phyloP scores from a whole-genome alignment of 164 flowering plant species.

The Akebia trifoliata region DNA sequence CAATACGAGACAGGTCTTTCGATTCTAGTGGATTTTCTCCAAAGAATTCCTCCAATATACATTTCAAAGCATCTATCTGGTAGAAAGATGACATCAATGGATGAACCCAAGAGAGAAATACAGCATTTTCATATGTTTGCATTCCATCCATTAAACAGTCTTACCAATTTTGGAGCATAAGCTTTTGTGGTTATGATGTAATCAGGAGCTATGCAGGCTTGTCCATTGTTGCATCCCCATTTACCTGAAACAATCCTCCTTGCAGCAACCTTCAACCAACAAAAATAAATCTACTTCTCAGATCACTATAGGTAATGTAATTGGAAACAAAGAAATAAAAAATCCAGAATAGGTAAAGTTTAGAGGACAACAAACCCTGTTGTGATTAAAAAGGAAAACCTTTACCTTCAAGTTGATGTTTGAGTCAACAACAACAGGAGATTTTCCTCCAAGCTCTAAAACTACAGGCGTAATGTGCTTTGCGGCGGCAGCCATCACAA shows the following conservation, averaged over 20 bases:
- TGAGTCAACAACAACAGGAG: conserved; percentile 81
- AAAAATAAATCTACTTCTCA: conserved; percentile 10
- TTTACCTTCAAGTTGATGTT: conserved; percentile 53
- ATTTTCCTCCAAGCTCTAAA: conserved; percentile 97
- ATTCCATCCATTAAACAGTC: neutral
- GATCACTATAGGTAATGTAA: neutral
- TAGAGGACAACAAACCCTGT: neutral
- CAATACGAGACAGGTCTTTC: conserved; percentile 72
- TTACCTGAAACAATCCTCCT: conserved; percentile 64
- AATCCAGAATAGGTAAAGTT: neutral
- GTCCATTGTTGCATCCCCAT: conserved; percentile 75
- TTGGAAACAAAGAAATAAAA: neutral
- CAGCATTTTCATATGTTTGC: neutral
- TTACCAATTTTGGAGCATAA: conserved; percentile 70
- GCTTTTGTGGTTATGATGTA: conserved; percentile 66
- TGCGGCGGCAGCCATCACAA: conserved; percentile 89
- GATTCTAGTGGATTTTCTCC: conserved; percentile 72
- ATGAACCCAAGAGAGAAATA: conserved; percentile 4
- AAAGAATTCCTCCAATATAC: conserved; percentile 52
- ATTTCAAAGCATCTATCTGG: conserved; percentile 61
- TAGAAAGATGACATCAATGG: conserved; percentile 5
- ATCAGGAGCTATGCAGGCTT: conserved; percentile 72
- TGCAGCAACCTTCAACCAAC: conserved; percentile 50
- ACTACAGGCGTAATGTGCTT: conserved; percentile 92
- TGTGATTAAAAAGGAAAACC: neutral